Percentiles rank a stretch among this genome's conserved stretches.
These are phyloP conservation scores for Sphagnum contortum DNA, from an alignment of 225 moss, liverwort and hornwort species.

Conservation along the genomic window DNA sequence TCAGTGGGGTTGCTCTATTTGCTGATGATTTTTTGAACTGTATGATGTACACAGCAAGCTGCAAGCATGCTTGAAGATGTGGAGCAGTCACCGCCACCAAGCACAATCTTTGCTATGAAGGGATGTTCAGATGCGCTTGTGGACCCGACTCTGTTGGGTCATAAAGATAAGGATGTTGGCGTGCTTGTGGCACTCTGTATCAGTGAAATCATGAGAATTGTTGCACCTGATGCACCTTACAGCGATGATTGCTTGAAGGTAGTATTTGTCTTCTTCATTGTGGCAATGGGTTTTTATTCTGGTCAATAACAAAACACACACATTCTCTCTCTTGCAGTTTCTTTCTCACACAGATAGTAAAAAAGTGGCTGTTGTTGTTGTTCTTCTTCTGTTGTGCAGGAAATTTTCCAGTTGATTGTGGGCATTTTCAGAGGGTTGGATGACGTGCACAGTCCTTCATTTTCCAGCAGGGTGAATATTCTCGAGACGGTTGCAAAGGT, in stretches of 20 bases:
- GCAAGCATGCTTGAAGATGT: conserved; percentile 64
- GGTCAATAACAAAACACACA: no score
- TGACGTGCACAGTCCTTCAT: conserved; percentile 78
- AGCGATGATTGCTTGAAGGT: conserved; percentile 78
- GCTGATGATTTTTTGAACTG: background rate
- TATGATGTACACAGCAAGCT: conserved; percentile 21
- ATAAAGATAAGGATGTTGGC: conserved; percentile 89
- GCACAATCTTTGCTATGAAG: conserved; percentile 82
- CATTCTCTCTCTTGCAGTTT: no score
- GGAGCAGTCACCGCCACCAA: conserved; percentile 86
- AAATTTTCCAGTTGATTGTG: conserved; percentile 84
- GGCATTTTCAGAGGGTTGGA: conserved; percentile 88
- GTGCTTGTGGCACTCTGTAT: conserved; percentile 87
- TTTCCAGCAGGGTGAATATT: conserved; percentile 77
- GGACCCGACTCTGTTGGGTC: conserved; percentile 55
- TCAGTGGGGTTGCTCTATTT: no score
- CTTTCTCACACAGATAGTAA: no score
- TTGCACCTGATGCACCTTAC: conserved; percentile 96
- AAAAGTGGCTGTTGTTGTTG: no score
- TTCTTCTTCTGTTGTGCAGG: conserved; percentile 31
- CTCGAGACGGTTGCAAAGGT: conserved; percentile 99
- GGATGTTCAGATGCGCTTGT: conserved; percentile 76
- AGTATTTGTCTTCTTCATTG: background rate
- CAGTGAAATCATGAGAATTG: conserved; percentile 98
- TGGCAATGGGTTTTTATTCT: no score